A percentile compares a stretch with the other conserved stretches of the same genome.
Conservation (phyloP, 2,329 filamentous ascomycete species). For the Alternaria brassicae region DNA sequence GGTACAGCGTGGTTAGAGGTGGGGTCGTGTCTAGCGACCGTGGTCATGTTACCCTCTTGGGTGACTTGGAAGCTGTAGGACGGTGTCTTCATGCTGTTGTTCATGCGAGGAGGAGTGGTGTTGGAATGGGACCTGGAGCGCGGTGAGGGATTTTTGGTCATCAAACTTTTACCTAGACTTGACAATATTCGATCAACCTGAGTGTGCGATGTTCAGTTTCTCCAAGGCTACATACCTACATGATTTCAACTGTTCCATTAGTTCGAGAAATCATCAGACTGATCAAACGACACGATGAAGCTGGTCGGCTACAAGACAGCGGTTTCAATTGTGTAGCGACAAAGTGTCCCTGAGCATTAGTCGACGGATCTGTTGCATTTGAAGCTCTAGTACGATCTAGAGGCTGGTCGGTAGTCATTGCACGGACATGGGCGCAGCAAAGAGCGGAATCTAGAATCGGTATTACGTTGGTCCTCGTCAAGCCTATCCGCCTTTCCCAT, state of each 20-base stretch:
- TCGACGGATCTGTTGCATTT: neutral
- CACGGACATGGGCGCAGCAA: neutral
- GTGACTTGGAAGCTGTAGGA: conserved; percentile 83
- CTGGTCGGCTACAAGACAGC: neutral
- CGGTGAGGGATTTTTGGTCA: conserved; percentile 57
- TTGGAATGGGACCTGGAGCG: conserved; percentile 64
- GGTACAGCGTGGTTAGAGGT: conserved; percentile 75
- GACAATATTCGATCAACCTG: neutral
- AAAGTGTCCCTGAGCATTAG: neutral
- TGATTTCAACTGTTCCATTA: neutral
- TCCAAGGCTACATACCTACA: neutral
- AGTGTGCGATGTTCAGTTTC: neutral
- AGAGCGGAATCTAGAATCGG: neutral
- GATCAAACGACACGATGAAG: neutral
- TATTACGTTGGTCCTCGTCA: neutral
- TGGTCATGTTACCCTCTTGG: conserved; percentile 86
- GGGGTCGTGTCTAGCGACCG: conserved; percentile 81
- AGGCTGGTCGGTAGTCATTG: neutral
- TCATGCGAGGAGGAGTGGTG: conserved; percentile 73
- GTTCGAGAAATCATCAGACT: neutral
- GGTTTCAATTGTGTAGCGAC: neutral
- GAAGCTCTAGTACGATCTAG: neutral
- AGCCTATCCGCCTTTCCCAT: neutral
- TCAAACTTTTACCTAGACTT: neutral
- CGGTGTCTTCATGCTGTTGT: conserved; percentile 73